Evolutionary conservation across 352 stramenopile genomes (phyloP).

Genomic region (Globisporangium echinulatum): DNA sequence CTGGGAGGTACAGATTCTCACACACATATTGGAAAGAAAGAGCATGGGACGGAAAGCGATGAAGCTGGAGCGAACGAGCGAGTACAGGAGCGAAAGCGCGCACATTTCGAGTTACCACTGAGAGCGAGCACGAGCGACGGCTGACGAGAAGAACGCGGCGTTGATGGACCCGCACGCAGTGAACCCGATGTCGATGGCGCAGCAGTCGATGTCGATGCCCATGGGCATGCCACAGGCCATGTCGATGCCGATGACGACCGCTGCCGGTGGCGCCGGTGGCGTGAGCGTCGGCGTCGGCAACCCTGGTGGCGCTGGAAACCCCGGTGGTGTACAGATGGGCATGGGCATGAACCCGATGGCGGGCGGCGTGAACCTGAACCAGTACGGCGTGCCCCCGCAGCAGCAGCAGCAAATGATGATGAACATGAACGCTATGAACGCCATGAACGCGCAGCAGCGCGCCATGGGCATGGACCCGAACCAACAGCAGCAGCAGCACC

Average conservation of each 20-base stretch:
- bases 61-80: not conserved
- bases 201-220: constrained; percentile 58
- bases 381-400: constrained; percentile 34
- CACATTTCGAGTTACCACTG: not conserved
- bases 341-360: constrained; percentile 51
- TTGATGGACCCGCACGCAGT: constrained; percentile 57
- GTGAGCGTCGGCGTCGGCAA: constrained; percentile 4
- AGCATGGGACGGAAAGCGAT: too few relatives aligned
- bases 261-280: not conserved
- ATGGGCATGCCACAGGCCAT: constrained; percentile 46
- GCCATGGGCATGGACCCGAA: constrained; percentile 28
- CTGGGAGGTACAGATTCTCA: too few relatives aligned
- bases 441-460: constrained; percentile 20
- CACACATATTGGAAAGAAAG: too few relatives aligned
- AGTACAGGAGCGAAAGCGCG: not conserved
- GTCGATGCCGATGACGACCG: constrained; percentile 44
- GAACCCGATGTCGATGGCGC: constrained; percentile 49
- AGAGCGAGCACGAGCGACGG: not conserved
- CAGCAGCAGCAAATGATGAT: constrained; percentile 58
- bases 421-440: constrained; percentile 52
- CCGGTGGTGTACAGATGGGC: constrained; percentile 33
- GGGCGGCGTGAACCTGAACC: constrained; percentile 17
- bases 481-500: not conserved
- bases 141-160: not conserved
- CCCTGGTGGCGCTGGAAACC: constrained; percentile 15